Base-by-base conservation (phyloP, 768 basidiomycete species). In the Suillus cothurnatus region DNA sequence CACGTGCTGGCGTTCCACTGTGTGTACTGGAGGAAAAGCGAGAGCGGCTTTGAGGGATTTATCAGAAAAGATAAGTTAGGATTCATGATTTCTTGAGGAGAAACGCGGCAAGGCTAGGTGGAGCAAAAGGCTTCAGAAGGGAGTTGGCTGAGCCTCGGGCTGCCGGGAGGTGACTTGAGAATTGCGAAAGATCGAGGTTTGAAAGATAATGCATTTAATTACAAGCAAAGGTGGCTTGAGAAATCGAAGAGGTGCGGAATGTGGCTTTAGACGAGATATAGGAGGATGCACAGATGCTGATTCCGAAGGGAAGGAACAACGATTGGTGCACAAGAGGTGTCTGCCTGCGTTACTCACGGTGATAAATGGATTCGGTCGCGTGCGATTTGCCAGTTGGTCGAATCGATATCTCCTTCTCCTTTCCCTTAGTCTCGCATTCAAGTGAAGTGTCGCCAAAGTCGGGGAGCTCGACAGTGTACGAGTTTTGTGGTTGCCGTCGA, bases 21-120 rank as follows among this genome's bases (percentile, higher is more conserved):
- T 66, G n/a, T n/a, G n/a, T 86, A 83, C 58, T 81, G 82, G 19
- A 89, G 72, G 53, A 87, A 79, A 19, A 88, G 77, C 6, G 84
- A 82, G 12, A 86, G 77, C 3, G 89, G 70, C 68, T 85, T 84
- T 41, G 79, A 81, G 1, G 85, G 76, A 71, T 88, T 82, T 15
- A 80, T 86, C 26, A 84, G 81, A 19, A 76, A 78, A 1, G 87
- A 86, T 17, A 88, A 73, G 36, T 89, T 84, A 8, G 86, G 82
- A 50, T 78, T 81, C 70, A 85, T 69, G 38, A 4, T 64, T 83
- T 81, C 41, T 77, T 69, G 4, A 74, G 69, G 3, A 73, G 66
- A 9, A 68, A 31, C 0, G 70, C 70, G 2, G 70, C 72, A 47
- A 70, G 56, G 8, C 71, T 70, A 7, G 81, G 81, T 9, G 72